Percentiles rank a stretch among this genome's conserved stretches.
Conservation (phyloP, 768 basidiomycete genomes). For the Pleurotus salmoneostramineus region DNA sequence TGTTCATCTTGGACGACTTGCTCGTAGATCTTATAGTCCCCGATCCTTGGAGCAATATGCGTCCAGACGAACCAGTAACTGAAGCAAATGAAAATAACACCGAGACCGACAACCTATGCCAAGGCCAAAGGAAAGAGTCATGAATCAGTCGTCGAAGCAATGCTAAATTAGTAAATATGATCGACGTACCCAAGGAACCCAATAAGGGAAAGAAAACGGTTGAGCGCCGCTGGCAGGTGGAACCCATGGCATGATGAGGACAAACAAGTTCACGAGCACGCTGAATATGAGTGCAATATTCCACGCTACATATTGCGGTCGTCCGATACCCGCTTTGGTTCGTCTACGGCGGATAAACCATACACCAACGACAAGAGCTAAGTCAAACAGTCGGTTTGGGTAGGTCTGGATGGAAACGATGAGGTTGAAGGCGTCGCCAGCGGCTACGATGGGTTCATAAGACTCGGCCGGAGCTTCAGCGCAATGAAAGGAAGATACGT, state of each 20-base stretch:
- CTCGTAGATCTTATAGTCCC: not conserved
- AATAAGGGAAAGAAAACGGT: not conserved
- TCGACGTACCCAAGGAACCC: not conserved
- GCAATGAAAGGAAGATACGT: not conserved
- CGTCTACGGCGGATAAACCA: constrained; percentile 31
- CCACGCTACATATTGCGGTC: constrained; percentile 32
- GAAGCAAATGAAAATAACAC: not conserved
- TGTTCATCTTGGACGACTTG: not conserved
- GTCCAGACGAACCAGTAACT: not conserved
- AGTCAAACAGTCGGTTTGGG: constrained; percentile 31
- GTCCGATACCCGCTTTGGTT: constrained; percentile 24
- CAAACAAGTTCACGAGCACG: constrained; percentile 32
- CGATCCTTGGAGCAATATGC: not conserved
- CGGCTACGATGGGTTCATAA: constrained; percentile 10
- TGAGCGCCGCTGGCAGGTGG: constrained; percentile 28
- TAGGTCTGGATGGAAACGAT: constrained; percentile 37
- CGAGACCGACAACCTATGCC: not conserved
- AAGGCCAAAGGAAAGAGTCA: not conserved
- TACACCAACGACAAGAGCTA: constrained; percentile 29
- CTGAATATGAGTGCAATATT: constrained; percentile 29
- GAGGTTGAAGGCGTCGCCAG: constrained; percentile 41
- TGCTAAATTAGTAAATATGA: not conserved
- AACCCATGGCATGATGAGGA: constrained; percentile 38
- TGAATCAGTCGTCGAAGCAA: not conserved
- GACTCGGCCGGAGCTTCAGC: no score